phyloP scores from a whole-genome alignment of 164 flowering plant genomes.

The Macadamia integrifolia region DNA sequence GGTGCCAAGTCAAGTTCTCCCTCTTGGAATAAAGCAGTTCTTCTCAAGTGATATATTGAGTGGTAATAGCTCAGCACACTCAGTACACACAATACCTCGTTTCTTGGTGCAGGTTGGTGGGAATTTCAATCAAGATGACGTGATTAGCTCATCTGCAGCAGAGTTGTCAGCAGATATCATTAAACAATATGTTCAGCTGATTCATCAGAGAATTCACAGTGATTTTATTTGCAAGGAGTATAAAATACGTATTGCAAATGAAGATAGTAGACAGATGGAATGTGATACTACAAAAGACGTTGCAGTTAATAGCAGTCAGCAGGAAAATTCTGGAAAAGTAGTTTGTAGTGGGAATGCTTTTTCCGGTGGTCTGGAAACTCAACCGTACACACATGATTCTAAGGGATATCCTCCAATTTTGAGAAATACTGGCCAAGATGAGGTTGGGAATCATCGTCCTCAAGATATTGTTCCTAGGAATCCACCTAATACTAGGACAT shows the following conservation, averaged over 20 bases:
- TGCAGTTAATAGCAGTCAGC: constrained; percentile 9
- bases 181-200: constrained; percentile 56
- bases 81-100: constrained; percentile 41
- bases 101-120: constrained; percentile 55
- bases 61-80: constrained; percentile 15
- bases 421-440: constrained; percentile 7
- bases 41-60: constrained; percentile 39
- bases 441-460: constrained; percentile 12
- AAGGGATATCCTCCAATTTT: neutral
- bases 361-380: constrained; percentile 2
- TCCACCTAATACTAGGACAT: constrained; percentile 23
- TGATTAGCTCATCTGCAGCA: constrained; percentile 49
- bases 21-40: constrained; percentile 52
- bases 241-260: constrained; percentile 15
- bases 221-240: constrained; percentile 10
- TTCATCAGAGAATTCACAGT: constrained; percentile 51
- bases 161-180: constrained; percentile 51
- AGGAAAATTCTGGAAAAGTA: constrained; percentile 1
- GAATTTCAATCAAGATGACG: constrained; percentile 45
- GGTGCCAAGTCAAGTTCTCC: constrained; percentile 47
- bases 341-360: constrained; percentile 4
- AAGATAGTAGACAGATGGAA: constrained; percentile 13
- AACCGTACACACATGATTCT: constrained; percentile 1
- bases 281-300: constrained; percentile 9
- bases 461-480: constrained; percentile 23